phyloP scores from a whole-genome alignment of 164 flowering plant genomes.

The Tetrastigma voinierianum region DNA sequence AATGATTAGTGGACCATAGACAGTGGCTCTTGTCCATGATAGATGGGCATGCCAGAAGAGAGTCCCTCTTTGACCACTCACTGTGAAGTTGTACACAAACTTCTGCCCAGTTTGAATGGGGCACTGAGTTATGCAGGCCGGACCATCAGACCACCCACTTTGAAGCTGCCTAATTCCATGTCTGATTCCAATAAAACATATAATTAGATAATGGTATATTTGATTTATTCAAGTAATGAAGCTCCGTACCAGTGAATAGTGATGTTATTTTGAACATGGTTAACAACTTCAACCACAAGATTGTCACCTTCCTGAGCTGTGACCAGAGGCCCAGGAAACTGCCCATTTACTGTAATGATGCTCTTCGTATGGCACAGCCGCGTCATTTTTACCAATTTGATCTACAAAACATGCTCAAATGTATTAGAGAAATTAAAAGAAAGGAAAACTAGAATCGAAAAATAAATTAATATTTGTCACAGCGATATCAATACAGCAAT shows the following conservation, averaged over 20 bases:
- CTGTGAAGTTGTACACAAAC: neutral
- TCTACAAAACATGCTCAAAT: conserved; percentile 14
- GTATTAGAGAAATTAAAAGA: neutral
- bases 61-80: neutral
- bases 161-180: neutral
- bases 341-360: neutral
- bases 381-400: conserved; percentile 29
- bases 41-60: neutral
- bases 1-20: neutral
- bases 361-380: conserved; percentile 43
- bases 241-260: neutral
- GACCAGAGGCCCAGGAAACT: neutral
- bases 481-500: too few relatives aligned
- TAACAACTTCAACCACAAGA: too few relatives aligned
- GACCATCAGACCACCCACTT: neutral
- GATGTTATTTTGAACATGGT: neutral
- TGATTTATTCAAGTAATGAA: too few relatives aligned
- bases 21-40: neutral
- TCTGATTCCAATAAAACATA: too few relatives aligned
- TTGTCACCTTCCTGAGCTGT: neutral
- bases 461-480: neutral
- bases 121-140: neutral
- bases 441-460: neutral
- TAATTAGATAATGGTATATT: too few relatives aligned
- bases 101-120: neutral